These are phyloP conservation scores for Penicillium sp. DNA, from an alignment of 2,329 filamentous ascomycete genomes.

Conservation along the genomic window DNA sequence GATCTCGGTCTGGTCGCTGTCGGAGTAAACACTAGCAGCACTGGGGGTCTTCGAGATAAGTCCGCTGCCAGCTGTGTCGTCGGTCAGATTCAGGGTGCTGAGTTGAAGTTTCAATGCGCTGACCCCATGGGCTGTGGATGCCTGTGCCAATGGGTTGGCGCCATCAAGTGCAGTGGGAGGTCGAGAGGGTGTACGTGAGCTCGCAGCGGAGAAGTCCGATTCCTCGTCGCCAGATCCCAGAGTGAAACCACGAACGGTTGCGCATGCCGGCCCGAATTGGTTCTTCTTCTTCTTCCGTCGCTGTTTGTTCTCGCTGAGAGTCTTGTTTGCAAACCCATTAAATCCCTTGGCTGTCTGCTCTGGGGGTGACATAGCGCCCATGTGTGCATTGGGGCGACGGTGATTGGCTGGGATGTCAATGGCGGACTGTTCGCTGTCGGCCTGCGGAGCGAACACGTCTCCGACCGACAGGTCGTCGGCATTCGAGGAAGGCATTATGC, in stretches of 20 bases:
- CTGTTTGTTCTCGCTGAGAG: constrained; percentile 29
- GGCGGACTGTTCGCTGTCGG: constrained; percentile 32
- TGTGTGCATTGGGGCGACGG: constrained; percentile 28
- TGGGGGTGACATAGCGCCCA: constrained; percentile 28
- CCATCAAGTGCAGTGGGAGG: constrained; percentile 20
- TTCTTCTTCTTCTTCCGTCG: constrained; percentile 45
- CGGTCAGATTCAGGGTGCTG: constrained; percentile 71
- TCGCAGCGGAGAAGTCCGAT: constrained; percentile 45
- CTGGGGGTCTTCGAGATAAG: constrained; percentile 49
- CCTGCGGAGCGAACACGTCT: constrained; percentile 43
- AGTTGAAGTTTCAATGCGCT: constrained; percentile 79
- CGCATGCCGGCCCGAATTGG: constrained; percentile 32
- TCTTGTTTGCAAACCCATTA: constrained; percentile 32
- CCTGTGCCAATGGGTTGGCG: constrained; percentile 52
- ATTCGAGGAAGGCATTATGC: constrained; percentile 26
- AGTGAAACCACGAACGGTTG: constrained; percentile 47
- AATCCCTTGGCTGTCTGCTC: constrained; percentile 17
- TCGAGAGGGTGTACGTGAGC: constrained; percentile 27
- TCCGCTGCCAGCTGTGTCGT: constrained; percentile 56
- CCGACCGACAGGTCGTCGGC: constrained; percentile 39
- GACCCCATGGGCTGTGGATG: constrained; percentile 66
- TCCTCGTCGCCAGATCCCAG: constrained; percentile 48
- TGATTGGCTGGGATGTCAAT: constrained; percentile 26
- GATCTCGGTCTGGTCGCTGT: constrained; percentile 66
- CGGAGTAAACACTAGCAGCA: constrained; percentile 61